A percentile compares a stretch with the other conserved stretches of the same genome.
Conservation (phyloP, 257 asterid species). For the Cynanchum wilfordii region DNA sequence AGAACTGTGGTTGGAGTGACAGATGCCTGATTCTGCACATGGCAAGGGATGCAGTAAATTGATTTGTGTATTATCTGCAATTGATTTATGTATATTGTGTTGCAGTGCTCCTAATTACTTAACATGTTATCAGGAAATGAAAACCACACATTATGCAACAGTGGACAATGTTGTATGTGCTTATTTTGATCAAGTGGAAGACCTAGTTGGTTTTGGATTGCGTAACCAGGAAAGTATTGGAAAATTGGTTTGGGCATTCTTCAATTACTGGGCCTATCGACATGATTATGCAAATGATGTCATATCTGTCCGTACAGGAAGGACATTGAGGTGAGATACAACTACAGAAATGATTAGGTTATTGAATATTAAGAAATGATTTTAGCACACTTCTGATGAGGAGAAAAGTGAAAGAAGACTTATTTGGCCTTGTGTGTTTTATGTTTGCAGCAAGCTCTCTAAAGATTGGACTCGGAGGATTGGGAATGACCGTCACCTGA, state of each 20-base stretch:
- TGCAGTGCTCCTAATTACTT: not conserved
- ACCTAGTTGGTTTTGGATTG: slow-evolving; percentile 57
- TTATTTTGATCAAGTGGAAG: slow-evolving; percentile 77
- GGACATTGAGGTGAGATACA: slow-evolving; percentile 55
- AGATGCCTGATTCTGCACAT: not conserved
- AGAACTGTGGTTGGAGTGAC: not conserved
- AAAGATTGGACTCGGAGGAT: slow-evolving; percentile 96
- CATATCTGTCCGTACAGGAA: slow-evolving; percentile 78
- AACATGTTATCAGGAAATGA: slow-evolving; percentile 55
- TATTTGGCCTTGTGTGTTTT: not conserved
- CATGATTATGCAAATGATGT: slow-evolving; percentile 86
- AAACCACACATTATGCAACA: slow-evolving; percentile 45
- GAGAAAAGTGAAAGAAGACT: not conserved
- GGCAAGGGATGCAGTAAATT: too few species aligned
- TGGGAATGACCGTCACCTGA: slow-evolving; percentile 89
- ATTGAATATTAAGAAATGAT: not conserved
- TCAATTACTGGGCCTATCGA: slow-evolving; percentile 88
- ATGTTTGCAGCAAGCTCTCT: slow-evolving; percentile 51
- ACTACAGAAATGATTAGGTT: not conserved
- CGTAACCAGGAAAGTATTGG: slow-evolving; percentile 60
- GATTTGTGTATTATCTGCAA: not conserved
- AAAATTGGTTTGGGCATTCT: slow-evolving; percentile 75
- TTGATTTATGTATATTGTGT: not conserved
- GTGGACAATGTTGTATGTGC: slow-evolving; percentile 66
- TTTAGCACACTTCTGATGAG: not conserved